Base-by-base conservation (phyloP, 345 rosid species). In the Linum lewisii region DNA sequence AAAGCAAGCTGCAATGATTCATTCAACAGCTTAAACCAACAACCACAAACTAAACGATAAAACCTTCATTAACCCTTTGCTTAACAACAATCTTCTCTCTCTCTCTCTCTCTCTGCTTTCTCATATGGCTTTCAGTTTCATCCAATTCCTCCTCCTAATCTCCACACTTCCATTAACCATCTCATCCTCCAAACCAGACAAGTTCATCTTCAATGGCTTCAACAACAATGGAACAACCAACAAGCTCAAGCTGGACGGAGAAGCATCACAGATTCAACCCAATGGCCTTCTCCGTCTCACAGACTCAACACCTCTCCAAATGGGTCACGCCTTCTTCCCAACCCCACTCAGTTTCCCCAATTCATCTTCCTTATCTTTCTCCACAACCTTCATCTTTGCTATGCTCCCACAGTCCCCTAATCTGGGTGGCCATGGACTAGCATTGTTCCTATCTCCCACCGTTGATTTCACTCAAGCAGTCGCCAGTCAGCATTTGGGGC, bases 371-470 rank as follows among this genome's bases (percentile, higher is more conserved):
- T 54, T 36, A 20, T 70, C 73, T 3, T 70, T 70, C 47, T 70
- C 73, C 0, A 64, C 73, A 14, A 59, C 51, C 38, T 70, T 70
- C 19, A 61, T 60, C 42, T 47, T 70, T n/a, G 44, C 52, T 18
- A 59, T 70, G 37, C 61, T 70, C 32, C 73, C 73, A 0, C 61
- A 70, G 44, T 70, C 64, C 56, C 62, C 58, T 2, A 60, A 64
- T 3, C 74, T 65, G 11, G 74, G 74, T 20, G 74, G 74, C 16
- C 74, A 70, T 57, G 74, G 74, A 21, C 49, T 70, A 0, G 74
- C 74, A 34, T 70, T 70, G 58, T 20, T 69, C 7, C 65, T 70
- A 51, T 61, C 74, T n/a, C 7, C 74, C 16, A 18, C 74, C 0
- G 65, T 60, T 16, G 63, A 55, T 51, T 29, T 57, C 45, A 15